phyloP scores from a whole-genome alignment of 768 basidiomycete genomes.

The Hypholoma sublateritium region DNA sequence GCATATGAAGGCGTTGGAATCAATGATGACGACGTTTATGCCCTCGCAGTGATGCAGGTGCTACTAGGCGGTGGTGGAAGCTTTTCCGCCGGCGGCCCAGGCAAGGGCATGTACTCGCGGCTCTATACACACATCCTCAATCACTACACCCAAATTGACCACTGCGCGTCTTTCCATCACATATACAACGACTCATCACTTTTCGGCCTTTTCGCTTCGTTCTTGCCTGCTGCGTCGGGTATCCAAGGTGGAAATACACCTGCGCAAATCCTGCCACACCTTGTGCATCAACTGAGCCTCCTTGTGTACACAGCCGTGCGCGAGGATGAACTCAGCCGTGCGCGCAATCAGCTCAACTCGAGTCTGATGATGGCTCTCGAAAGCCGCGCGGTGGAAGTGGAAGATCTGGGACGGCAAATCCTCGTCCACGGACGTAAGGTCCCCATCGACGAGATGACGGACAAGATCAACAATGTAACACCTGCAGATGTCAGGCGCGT shows the following conservation, averaged over 20 bases:
- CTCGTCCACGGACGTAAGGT: constrained; percentile 87
- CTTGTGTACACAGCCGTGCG: constrained; percentile 72
- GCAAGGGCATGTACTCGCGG: constrained; percentile 99
- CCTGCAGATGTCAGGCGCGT: constrained; percentile 71
- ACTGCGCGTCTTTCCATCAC: constrained; percentile 96
- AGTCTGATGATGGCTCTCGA: constrained; percentile 94
- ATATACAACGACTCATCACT: constrained; percentile 94
- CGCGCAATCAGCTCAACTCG: constrained; percentile 94
- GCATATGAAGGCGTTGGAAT: constrained; percentile 92
- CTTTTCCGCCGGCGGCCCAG: constrained; percentile 97
- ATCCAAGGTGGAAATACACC: constrained; percentile 61
- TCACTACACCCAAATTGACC: constrained; percentile 90
- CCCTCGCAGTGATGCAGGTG: constrained; percentile 91
- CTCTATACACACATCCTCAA: constrained; percentile 96
- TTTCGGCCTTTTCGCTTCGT: constrained; percentile 89
- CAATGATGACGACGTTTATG: constrained; percentile 89
- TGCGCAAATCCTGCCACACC: constrained; percentile 74
- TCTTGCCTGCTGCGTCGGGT: constrained; percentile 63
- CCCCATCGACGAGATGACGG: constrained; percentile 88
- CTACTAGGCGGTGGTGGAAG: constrained; percentile 94
- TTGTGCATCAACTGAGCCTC: constrained; percentile 85
- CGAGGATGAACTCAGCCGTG: constrained; percentile 71
- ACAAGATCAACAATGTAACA: constrained; percentile 77
- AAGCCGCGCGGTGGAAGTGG: constrained; percentile 80
- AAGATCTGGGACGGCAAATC: constrained; percentile 90